phyloP scores from a whole-genome alignment of 73 alveolate genomes.

The Paramecium octaurelia region DNA sequence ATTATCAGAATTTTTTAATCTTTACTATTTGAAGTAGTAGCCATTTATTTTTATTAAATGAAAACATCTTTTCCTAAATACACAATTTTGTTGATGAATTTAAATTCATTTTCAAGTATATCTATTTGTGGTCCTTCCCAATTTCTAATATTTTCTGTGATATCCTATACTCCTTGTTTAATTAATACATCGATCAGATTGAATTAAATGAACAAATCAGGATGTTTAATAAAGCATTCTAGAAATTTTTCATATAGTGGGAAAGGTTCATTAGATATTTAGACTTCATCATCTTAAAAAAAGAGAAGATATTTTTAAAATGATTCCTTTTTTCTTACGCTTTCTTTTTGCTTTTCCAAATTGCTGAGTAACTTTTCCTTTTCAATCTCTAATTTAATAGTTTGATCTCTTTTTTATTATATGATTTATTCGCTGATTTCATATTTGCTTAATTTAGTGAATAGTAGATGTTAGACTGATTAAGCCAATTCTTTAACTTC shows the following conservation, averaged over 20 bases:
- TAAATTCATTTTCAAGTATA: neutral
- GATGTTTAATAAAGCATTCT: neutral
- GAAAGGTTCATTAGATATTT: neutral
- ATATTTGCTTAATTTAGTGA: neutral
- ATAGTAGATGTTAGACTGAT: neutral
- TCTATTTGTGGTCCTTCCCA: neutral
- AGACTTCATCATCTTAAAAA: neutral
- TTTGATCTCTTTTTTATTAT: neutral
- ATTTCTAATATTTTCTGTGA: neutral
- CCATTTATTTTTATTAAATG: neutral
- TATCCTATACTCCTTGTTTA: neutral
- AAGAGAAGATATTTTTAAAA: neutral
- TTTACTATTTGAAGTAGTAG: neutral
- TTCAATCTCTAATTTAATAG: neutral
- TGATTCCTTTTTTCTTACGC: neutral
- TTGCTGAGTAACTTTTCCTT: neutral
- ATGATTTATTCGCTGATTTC: neutral
- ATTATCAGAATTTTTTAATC: neutral
- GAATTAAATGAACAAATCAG: neutral
- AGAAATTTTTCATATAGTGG: neutral
- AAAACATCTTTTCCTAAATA: neutral
- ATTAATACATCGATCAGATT: neutral
- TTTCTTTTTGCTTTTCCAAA: neutral
- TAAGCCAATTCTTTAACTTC: neutral
- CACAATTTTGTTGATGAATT: neutral